Conservation (phyloP, 306 rosid species). For the Medicago arabica region DNA sequence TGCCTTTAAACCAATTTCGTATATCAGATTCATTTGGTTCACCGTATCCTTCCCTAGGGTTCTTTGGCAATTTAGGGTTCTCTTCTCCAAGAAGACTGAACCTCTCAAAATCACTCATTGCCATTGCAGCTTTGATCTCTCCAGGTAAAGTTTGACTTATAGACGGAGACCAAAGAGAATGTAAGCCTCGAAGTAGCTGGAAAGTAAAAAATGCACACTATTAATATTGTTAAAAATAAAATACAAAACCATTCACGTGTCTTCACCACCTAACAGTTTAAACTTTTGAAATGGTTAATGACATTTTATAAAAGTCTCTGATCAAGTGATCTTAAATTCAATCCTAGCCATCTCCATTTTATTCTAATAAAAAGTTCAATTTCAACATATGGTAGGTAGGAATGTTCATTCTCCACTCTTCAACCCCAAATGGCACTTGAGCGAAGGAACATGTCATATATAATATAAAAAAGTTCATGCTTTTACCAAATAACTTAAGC, state of each 20-base stretch:
- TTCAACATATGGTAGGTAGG: conserved; percentile 8
- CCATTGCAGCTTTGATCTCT: conserved; percentile 88
- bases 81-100: conserved; percentile 94
- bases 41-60: conserved; percentile 69
- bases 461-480: not conserved
- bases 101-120: conserved; percentile 77
- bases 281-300: conserved; percentile 15
- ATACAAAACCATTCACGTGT: conserved; percentile 11
- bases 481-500: conserved; percentile 4
- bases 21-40: conserved; percentile 77
- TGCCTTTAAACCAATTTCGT: conserved; percentile 93
- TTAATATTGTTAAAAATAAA: conserved; percentile 15
- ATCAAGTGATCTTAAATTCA: conserved; percentile 12
- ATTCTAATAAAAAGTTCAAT: not conserved
- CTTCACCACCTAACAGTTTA: conserved; percentile 21
- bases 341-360: not conserved
- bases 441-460: not conserved
- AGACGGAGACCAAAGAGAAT: conserved; percentile 92
- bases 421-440: not conserved
- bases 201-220: conserved; percentile 43
- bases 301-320: not conserved
- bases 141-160: conserved; percentile 73
- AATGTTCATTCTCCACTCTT: not conserved
- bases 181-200: conserved; percentile 87
- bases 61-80: conserved; percentile 71